phyloP scores from a whole-genome alignment of 345 rosid genomes.

The Euphorbia lathyris region DNA sequence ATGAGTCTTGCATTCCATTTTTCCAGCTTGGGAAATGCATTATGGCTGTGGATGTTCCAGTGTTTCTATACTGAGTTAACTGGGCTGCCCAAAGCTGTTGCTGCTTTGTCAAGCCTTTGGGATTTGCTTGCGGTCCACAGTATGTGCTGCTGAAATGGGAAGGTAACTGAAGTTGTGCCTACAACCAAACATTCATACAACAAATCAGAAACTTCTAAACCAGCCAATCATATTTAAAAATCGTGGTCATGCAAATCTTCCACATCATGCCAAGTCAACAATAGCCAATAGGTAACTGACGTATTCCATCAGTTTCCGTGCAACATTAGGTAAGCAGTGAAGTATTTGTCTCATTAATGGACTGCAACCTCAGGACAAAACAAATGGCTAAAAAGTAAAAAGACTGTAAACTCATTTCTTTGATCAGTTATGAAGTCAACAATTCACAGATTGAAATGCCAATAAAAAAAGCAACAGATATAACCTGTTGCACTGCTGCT shows the following conservation, averaged over 20 bases:
- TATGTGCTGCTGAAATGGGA: slow-evolving; percentile 36
- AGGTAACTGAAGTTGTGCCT: slow-evolving; percentile 48
- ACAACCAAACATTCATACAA: slow-evolving; percentile 13
- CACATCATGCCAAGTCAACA: neutral
- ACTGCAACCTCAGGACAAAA: neutral
- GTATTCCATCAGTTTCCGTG: neutral
- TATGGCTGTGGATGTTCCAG: slow-evolving; percentile 27
- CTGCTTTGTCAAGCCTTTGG: slow-evolving; percentile 33
- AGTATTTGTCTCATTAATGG: neutral
- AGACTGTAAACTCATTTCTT: neutral
- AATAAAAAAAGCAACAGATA: neutral
- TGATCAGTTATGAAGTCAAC: neutral
- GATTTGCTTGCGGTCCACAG: slow-evolving; percentile 24
- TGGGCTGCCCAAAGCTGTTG: slow-evolving; percentile 47
- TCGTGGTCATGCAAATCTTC: neutral
- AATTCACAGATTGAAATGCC: neutral
- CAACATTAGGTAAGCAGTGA: neutral
- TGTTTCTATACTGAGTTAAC: slow-evolving; percentile 38
- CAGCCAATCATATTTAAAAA: neutral
- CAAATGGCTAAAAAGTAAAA: no score
- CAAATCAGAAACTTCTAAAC: neutral
- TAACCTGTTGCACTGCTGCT: slow-evolving; percentile 59
- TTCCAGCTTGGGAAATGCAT: slow-evolving; percentile 44
- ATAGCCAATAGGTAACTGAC: neutral
- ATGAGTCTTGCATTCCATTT: slow-evolving; percentile 41